Evolutionary conservation across 2,329 filamentous ascomycete genomes (phyloP), one percentile per base, ranked within the genome.

Genomic region (Colletotrichum sp.): DNA sequence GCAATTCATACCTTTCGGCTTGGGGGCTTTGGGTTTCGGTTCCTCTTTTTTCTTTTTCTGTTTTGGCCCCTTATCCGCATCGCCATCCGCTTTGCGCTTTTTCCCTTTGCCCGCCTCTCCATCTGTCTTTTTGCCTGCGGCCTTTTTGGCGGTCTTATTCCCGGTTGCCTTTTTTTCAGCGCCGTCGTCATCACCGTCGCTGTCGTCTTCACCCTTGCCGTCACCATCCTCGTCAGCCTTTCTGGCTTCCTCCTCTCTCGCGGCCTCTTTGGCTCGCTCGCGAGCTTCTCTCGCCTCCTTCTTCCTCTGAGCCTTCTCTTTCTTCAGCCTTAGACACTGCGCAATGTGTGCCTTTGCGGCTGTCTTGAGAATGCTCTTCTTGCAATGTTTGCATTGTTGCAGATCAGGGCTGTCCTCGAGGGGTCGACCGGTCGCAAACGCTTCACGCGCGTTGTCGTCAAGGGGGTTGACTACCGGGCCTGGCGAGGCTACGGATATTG

Each of bases 11-110:
- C 91, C 95, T 88, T 98, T 98, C 0, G 94, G 94, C 81, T 98
- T 98, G 0, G 95, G 91, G 1, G 91, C 89, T 85, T 98, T 98
- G 25, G 93, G 89, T 83, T 98, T 98, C 1, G 93, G 93, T 81
- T 98, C 95, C 77, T 98, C 95, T 86, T 98, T 98, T 88, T 98
- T 98, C 88, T 98, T 98, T 88, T 98, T 98, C 78, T 93, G 91
- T 85, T 96, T 97, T 1, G 94, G 94, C 19, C 91, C 94, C 86
- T 97, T 97, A 69, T 95, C 94, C n/a, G 91, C 90, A 79, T 96
- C 93, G 9, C 87, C 90, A 71, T 95, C 93, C 9, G 94, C 93
- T 85, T 95, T 96, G 74, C 94, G 89, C 85, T 96, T 96, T 88
- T 96, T 96, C 64, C 93, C 92, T 80, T 93, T 93, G 75, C 76